Base-by-base conservation (phyloP, 202 grass and related monocot genomes). In the Musa balbisiana region DNA sequence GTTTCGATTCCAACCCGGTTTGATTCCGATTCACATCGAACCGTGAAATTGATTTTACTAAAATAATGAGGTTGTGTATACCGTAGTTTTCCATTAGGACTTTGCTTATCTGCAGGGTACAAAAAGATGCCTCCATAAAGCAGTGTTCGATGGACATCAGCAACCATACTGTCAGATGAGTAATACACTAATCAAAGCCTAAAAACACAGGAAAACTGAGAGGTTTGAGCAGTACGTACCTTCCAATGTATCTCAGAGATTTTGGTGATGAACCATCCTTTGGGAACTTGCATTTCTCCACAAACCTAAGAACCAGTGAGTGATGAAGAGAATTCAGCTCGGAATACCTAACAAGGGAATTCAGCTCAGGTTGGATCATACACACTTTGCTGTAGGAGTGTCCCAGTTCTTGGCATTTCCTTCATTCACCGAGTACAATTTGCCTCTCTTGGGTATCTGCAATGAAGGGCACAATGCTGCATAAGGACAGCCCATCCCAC, bases 161-260 rank as follows among this genome's bases (percentile, higher is more conserved):
- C 94, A 83, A 98, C 94, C 94, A 98, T 98, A 80, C 94, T 98
- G 90, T 71, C 56, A 79, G 12, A 24, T 21, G 54, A 73, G 3
- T 19, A 53, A 10, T 11, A 23, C 19, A 62, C 9, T 62, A 15
- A 20, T 62, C 58, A 62, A 62, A 8, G 20, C 8, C 3, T 5
- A 13, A 25, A 1, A 73, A 6, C 14, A 69, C 8, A 43, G 33
- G 24, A 67, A 67, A 11, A 9, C 8, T 20, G 17, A 62, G 19
- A n/a, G 8, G 8, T 8, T 11, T 10, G 14, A 24, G 51, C 4
- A 10, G 24, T 11, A 52, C 16, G 67, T 66, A 91, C 94, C 94
- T 93, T 89, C 90, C 88, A 79, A 98, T 91, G 81, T 98, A 98
- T 89, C 94, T 93, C 73, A 98, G 78, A 60, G 93, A 97, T 78